Conservation (phyloP, 768 basidiomycete species). For the Dioszegia aurantiaca region DNA sequence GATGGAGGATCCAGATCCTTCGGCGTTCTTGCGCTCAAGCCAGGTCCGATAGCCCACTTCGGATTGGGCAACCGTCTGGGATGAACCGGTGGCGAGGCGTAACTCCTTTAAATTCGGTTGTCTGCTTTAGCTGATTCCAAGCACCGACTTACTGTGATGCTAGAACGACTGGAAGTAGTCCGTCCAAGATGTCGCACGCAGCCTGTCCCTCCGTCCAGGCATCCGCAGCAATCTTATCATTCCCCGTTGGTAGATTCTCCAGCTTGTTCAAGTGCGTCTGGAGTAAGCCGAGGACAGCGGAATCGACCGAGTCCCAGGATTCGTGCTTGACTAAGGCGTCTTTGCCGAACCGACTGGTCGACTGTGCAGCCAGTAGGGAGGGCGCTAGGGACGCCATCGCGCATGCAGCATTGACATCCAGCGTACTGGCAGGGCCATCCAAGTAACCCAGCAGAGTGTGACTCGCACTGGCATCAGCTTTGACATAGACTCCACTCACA, state of each 20-base stretch:
- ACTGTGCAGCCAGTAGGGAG: constrained; percentile 37
- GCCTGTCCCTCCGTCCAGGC: constrained; percentile 43
- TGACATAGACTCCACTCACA: constrained; percentile 21
- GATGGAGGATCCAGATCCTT: not conserved
- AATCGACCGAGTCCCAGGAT: constrained; percentile 45
- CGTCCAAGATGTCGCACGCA: constrained; percentile 37
- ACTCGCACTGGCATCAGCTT: constrained; percentile 23
- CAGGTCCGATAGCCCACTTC: constrained; percentile 1
- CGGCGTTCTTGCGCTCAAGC: constrained; percentile 2
- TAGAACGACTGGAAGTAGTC: constrained; percentile 22
- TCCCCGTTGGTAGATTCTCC: constrained; percentile 17
- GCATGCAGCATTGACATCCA: constrained; percentile 15
- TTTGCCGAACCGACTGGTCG: constrained; percentile 25
- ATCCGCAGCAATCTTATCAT: constrained; percentile 28
- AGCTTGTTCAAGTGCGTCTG: constrained; percentile 45
- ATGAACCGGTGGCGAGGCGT: not conserved
- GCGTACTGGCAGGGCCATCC: constrained; percentile 14
- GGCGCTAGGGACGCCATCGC: constrained; percentile 35
- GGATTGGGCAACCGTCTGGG: not conserved
- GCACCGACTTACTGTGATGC: constrained; percentile 31
- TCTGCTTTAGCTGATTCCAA: constrained; percentile 8
- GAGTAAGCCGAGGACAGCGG: constrained; percentile 44
- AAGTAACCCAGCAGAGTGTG: constrained; percentile 28
- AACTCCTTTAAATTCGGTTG: constrained; percentile 6
- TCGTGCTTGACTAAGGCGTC: constrained; percentile 14